These are phyloP conservation scores for Calonectria crousiana DNA, from an alignment of 2,329 filamentous ascomycete species.

Conservation along the genomic window DNA sequence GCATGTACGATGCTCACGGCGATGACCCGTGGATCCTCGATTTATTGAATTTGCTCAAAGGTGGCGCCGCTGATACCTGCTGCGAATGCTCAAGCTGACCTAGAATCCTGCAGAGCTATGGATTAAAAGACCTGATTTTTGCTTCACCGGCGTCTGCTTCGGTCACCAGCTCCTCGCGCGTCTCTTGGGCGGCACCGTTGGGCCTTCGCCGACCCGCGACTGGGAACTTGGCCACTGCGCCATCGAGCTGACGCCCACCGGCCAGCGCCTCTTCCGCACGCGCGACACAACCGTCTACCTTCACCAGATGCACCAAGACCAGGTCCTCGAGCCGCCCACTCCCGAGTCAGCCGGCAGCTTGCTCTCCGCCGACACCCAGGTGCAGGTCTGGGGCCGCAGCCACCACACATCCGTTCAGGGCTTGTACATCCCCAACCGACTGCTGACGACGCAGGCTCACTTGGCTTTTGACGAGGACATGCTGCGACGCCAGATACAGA, in stretches of 20 bases:
- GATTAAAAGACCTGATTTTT: conserved; percentile 62
- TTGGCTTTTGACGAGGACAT: conserved; percentile 81
- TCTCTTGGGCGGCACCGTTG: conserved; percentile 77
- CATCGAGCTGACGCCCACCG: conserved; percentile 73
- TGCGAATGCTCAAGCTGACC: neutral
- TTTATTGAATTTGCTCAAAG: conserved; percentile 68
- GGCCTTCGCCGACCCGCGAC: conserved; percentile 69
- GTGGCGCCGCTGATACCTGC: conserved; percentile 41
- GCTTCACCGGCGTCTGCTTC: conserved; percentile 82
- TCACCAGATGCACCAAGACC: conserved; percentile 86
- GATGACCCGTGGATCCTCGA: conserved; percentile 79
- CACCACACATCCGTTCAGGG: conserved; percentile 77
- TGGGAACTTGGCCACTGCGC: conserved; percentile 81
- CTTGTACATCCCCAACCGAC: conserved; percentile 73
- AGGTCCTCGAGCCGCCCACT: conserved; percentile 72
- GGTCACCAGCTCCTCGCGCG: conserved; percentile 84
- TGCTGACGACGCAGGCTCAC: conserved; percentile 84
- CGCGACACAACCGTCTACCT: conserved; percentile 64
- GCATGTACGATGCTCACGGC: conserved; percentile 78
- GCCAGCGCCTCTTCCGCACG: conserved; percentile 76
- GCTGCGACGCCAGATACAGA: conserved; percentile 71
- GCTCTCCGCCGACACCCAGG: conserved; percentile 53
- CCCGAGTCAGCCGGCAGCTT: conserved; percentile 58
- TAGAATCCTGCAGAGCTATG: conserved; percentile 56
- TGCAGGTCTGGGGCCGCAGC: conserved; percentile 72